A percentile compares a stretch with the other conserved stretches of the same genome.
Conservation (phyloP, 768 basidiomycete species). For the Serendipita sp. region DNA sequence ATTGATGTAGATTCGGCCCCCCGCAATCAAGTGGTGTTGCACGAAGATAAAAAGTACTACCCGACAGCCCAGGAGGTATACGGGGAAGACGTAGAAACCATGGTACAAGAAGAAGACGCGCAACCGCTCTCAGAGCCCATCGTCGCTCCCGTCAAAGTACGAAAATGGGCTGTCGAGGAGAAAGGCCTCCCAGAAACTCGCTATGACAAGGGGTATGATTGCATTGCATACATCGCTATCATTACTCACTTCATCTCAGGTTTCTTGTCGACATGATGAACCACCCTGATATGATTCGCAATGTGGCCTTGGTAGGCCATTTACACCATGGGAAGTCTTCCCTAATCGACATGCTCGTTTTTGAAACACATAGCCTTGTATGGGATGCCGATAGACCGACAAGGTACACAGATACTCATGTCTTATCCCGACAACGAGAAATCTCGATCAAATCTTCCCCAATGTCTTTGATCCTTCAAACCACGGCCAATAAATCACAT, state of each 20-base stretch:
- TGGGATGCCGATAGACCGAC: constrained; percentile 84
- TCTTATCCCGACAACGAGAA: constrained; percentile 70
- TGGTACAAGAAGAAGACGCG: constrained; percentile 96
- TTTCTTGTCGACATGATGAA: constrained; percentile 83
- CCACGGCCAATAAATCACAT: constrained; percentile 80
- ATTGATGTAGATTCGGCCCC: constrained; percentile 37
- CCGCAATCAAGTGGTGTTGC: constrained; percentile 72
- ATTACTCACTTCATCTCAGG: constrained; percentile 26
- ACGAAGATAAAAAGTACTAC: constrained; percentile 98
- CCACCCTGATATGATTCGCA: constrained; percentile 88
- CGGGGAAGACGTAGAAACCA: constrained; percentile 82
- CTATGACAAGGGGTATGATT: constrained; percentile 83
- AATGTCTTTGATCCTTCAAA: constrained; percentile 80
- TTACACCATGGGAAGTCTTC: constrained; percentile 97
- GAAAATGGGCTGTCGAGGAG: constrained; percentile 90
- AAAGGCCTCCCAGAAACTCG: constrained; percentile 91
- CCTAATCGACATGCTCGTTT: constrained; percentile 90
- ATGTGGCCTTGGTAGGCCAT: constrained; percentile 91
- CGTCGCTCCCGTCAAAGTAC: constrained; percentile 83
- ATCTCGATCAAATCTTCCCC: constrained; percentile 96
- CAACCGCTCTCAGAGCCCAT: constrained; percentile 93
- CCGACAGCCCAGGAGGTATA: constrained; percentile 84
- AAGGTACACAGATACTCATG: constrained; percentile 92
- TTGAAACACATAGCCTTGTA: constrained; percentile 86
- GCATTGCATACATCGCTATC: not conserved